Evolutionary conservation across 768 basidiomycete genomes (phyloP), one percentile per base, ranked within the genome.

Genomic region (Lactifluus volemus): DNA sequence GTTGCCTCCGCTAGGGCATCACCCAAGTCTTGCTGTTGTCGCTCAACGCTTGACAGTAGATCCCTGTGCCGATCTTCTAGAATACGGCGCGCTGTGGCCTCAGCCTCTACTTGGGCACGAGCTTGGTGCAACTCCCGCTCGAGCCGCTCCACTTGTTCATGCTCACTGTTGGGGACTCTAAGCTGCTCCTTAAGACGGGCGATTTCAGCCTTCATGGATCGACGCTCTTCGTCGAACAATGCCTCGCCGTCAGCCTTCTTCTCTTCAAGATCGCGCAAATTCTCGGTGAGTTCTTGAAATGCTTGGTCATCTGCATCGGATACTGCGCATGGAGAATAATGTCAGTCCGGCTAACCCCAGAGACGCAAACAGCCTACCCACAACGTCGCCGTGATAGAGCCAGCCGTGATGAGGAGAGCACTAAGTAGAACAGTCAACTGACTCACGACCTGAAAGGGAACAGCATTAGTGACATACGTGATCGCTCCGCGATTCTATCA

Each of bases 401-500:
- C 55, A 91, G 68, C 32, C 89, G 77, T 15, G 90, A 91, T 45
- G 85, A 78, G 15, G 90, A 92, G 42, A 92, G 77, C 39, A 93
- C 91, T 92, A 55, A 34, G 41, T 57, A 59, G 44, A 17, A 21
- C 53, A 38, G 61, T 60, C n/a, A 63, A 59, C 47, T 63, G 42
- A 52, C 19, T 21, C 45, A 15, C 3, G 54, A 38, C 19, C 50
- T 52, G 10, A 51, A 59, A 59, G 25, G 17, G 44, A 49, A 49
- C 32, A 41, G 17, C 7, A 47, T 30, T 17, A 29, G 17, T n/a
- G 32, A 63, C 89, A 58, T 70, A 92, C 92, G 71, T 61, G 89
- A 90, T 50, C 88, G 82, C 70, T 94, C 91, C 3, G 89, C 88
- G 67, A 95, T 86, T 64, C 84, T 81, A 67, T 95, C 93, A 68